Evolutionary conservation across 345 rosid genomes (phyloP).

Genomic region (Brassica napus): Da-Ae NC_063439.1:18817001-18817500

Average conservation of each 20-base stretch:
- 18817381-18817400: not conserved
- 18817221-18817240: not conserved
- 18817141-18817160: not conserved
- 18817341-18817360: slow-evolving; percentile 14
- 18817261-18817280: slow-evolving; percentile 8
- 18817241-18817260: not conserved
- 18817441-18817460: not conserved
- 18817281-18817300: slow-evolving; percentile 43
- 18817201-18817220: not conserved
- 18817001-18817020: not conserved
- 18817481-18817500: slow-evolving; percentile 5
- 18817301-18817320: slow-evolving; percentile 47
- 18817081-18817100: slow-evolving; percentile 43
- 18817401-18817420: not conserved
- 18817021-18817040: slow-evolving; percentile 52
- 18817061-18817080: slow-evolving; percentile 47
- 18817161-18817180: slow-evolving; percentile 44
- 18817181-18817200: slow-evolving; percentile 35
- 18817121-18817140: not conserved
- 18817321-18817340: slow-evolving; percentile 41
- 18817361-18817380: slow-evolving; percentile 5
- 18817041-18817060: slow-evolving; percentile 51
- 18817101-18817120: slow-evolving; percentile 13
- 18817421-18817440: slow-evolving; percentile 11
- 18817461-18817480: slow-evolving; percentile 22